Conservation (phyloP, 1,139 yeast species). For the Taphrina confusa region DNA sequence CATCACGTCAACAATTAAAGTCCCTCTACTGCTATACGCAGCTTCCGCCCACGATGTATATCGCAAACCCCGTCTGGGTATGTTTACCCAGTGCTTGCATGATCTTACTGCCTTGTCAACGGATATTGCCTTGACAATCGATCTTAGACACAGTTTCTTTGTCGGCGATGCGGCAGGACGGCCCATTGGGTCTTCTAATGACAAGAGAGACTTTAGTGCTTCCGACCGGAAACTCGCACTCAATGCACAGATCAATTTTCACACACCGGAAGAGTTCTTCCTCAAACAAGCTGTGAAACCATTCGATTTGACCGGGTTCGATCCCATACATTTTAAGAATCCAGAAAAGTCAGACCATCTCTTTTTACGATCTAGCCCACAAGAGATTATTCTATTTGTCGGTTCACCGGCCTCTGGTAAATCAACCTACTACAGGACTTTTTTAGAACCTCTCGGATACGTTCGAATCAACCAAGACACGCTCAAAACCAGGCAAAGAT, state of each 20-base stretch:
- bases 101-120: slow-evolving; percentile 44
- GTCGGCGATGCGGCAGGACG: slow-evolving; percentile 99
- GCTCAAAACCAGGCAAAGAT: slow-evolving; percentile 31
- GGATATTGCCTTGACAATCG: slow-evolving; percentile 41
- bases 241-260: slow-evolving; percentile 56
- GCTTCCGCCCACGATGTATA: slow-evolving; percentile 48
- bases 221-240: slow-evolving; percentile 71
- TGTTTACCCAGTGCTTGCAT: slow-evolving; percentile 59
- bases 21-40: slow-evolving; percentile 61
- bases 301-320: slow-evolving; percentile 26
- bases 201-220: slow-evolving; percentile 57
- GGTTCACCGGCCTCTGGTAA: slow-evolving; percentile 37
- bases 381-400: slow-evolving; percentile 34
- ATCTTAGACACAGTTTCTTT: slow-evolving; percentile 56
- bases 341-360: background rate
- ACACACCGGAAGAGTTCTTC: slow-evolving; percentile 67
- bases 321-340: slow-evolving; percentile 9
- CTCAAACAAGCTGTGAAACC: background rate
- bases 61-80: slow-evolving; percentile 77
- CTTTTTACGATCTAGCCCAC: background rate
- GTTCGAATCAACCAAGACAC: slow-evolving; percentile 36
- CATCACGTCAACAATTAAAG: slow-evolving; percentile 41
- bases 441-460: slow-evolving; percentile 33
- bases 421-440: slow-evolving; percentile 19
- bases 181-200: slow-evolving; percentile 50